Conservation (phyloP, 495 filamentous ascomycete species). For the Podospora conica region DNA sequence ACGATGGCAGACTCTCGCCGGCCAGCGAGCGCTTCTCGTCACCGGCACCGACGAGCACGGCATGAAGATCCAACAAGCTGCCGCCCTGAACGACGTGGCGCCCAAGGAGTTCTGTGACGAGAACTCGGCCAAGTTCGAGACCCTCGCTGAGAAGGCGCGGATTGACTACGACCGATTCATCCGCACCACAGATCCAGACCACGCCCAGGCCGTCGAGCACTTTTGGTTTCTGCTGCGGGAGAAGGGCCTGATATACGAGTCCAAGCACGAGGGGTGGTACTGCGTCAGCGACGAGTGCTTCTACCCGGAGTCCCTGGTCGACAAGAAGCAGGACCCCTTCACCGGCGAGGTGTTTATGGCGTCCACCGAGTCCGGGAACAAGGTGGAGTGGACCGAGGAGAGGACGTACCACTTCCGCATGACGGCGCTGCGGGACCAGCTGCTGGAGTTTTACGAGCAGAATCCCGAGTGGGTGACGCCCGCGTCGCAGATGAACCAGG, state of each 20-base stretch:
- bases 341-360: slow-evolving; percentile 79
- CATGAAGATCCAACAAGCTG: slow-evolving; percentile 92
- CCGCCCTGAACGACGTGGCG: slow-evolving; percentile 49
- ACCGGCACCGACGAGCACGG: slow-evolving; percentile 99
- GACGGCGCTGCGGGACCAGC: slow-evolving; percentile 64
- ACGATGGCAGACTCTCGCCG: slow-evolving; percentile 78
- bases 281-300: slow-evolving; percentile 94
- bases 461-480: slow-evolving; percentile 71
- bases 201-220: slow-evolving; percentile 81
- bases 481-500: slow-evolving; percentile 54
- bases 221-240: slow-evolving; percentile 78
- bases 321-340: slow-evolving; percentile 65
- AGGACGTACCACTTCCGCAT: slow-evolving; percentile 92
- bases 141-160: slow-evolving; percentile 60
- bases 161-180: slow-evolving; percentile 80
- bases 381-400: slow-evolving; percentile 94
- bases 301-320: slow-evolving; percentile 71
- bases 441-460: slow-evolving; percentile 70
- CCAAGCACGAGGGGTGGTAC: slow-evolving; percentile 93
- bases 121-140: slow-evolving; percentile 58
- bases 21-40: slow-evolving; percentile 61
- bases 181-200: slow-evolving; percentile 77
- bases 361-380: slow-evolving; percentile 79
- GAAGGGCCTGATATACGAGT: slow-evolving; percentile 72
- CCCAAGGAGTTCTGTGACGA: slow-evolving; percentile 54